Conservation (phyloP, 108 stramenopile species). For the Fistulifera pelliculosa region DNA sequence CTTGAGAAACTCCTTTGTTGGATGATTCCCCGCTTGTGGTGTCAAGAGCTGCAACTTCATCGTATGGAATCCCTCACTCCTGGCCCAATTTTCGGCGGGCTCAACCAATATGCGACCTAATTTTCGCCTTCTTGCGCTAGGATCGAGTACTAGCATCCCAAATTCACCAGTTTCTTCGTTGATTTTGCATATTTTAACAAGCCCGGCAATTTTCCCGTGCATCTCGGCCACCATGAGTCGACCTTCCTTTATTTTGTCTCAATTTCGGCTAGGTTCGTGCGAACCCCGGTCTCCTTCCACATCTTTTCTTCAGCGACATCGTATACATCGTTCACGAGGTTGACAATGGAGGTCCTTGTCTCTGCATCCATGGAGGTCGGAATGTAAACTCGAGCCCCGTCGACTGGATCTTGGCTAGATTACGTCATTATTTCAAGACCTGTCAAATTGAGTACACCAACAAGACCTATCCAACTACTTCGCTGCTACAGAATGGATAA, state of each 20-base stretch:
- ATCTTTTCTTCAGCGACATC: slow-evolving; percentile 2
- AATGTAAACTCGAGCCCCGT: no score
- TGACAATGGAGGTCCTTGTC: not conserved
- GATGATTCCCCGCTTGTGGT: slow-evolving; percentile 6
- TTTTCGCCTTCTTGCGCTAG: not conserved
- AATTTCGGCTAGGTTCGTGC: not conserved
- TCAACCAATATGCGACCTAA: slow-evolving; percentile 3
- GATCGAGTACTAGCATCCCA: slow-evolving; percentile 11
- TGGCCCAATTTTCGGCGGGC: slow-evolving; percentile 8
- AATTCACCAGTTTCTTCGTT: slow-evolving; percentile 1
- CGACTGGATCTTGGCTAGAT: no score
- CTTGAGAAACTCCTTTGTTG: slow-evolving; percentile 11
- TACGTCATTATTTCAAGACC: no score
- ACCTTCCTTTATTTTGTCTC: not conserved
- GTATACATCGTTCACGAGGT: slow-evolving; percentile 1
- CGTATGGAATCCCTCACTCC: not conserved
- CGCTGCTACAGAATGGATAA: no score
- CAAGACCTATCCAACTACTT: no score
- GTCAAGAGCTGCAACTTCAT: slow-evolving; percentile 9
- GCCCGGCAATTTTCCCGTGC: not conserved
- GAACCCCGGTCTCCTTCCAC: slow-evolving; percentile 1
- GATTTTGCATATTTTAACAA: not conserved
- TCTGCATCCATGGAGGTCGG: no score
- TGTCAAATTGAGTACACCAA: no score
- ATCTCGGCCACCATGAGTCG: not conserved